Evolutionary conservation across 371 early-diverging fungal species (phyloP).

Genomic region (Parasitella parasitica): DNA sequence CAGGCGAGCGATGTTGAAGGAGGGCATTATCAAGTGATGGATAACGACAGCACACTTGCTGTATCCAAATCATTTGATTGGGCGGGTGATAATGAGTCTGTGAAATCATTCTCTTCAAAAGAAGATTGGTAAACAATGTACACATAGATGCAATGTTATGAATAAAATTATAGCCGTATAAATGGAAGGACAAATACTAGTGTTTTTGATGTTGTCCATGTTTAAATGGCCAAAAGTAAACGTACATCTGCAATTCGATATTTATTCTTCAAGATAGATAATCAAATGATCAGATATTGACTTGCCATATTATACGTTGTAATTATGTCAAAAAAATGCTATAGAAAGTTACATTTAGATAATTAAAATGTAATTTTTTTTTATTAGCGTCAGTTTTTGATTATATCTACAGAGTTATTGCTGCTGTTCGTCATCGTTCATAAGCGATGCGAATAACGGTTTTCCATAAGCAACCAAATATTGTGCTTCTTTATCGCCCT

Average conservation of each 20-base stretch:
- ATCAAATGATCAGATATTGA: too few relatives aligned
- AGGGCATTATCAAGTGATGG: not conserved
- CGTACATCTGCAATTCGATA: too few relatives aligned
- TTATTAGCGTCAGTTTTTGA: not conserved
- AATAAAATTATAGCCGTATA: too few relatives aligned
- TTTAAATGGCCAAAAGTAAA: too few relatives aligned
- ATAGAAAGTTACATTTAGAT: not conserved
- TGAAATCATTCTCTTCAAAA: not conserved
- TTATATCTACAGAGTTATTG: not conserved
- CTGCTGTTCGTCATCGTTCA: not conserved
- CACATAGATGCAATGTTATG: too few relatives aligned
- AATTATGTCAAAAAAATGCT: too few relatives aligned
- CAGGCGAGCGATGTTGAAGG: not conserved
- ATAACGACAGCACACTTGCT: not conserved
- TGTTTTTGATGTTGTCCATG: too few relatives aligned
- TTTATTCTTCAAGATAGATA: too few relatives aligned
- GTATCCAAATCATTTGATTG: not conserved
- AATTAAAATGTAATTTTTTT: too few relatives aligned
- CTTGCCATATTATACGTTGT: too few relatives aligned
- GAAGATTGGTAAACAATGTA: not conserved
- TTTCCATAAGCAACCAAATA: conserved; percentile 34
- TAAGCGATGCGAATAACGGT: conserved; percentile 18
- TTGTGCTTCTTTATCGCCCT: conserved; percentile 30
- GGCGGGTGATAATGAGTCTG: not conserved
- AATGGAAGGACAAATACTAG: too few relatives aligned